phyloP scores from a whole-genome alignment of 1,139 yeast species.

The Yamadazyma songkhlaensis region DNA sequence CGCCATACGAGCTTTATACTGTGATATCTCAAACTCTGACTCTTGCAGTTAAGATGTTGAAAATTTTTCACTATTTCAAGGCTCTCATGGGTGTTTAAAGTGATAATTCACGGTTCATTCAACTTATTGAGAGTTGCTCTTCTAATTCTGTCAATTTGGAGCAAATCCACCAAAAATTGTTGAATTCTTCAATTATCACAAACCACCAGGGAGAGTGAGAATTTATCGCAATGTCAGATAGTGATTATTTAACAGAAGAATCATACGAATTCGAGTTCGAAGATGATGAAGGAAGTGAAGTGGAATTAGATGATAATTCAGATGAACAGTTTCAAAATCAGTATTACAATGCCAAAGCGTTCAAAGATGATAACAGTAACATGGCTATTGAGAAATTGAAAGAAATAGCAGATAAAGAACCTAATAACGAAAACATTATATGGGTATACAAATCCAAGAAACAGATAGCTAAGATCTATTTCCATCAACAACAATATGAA shows the following conservation, averaged over 20 bases:
- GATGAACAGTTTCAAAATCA: constrained; percentile 31
- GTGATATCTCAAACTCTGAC: too few relatives aligned
- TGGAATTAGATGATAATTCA: constrained; percentile 9
- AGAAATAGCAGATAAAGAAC: constrained; percentile 25
- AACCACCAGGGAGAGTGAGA: too few relatives aligned
- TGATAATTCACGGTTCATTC: too few relatives aligned
- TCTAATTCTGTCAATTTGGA: too few relatives aligned
- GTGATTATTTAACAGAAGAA: constrained; percentile 57
- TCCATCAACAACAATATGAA: constrained; percentile 29
- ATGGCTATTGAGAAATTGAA: constrained; percentile 46
- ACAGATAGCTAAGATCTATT: constrained; percentile 59
- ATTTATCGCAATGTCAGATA: constrained; percentile 49
- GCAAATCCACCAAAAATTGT: background rate
- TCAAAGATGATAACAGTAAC: constrained; percentile 57
- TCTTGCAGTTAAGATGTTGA: too few relatives aligned
- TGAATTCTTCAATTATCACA: too few relatives aligned
- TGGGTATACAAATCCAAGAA: constrained; percentile 63
- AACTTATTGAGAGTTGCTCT: too few relatives aligned
- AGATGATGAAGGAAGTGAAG: constrained; percentile 49
- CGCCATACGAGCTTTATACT: constrained; percentile 62
- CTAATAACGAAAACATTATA: constrained; percentile 21
- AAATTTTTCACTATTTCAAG: too few relatives aligned
- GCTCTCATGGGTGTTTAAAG: too few relatives aligned
- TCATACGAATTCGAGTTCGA: constrained; percentile 67
- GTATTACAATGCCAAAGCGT: constrained; percentile 61